These are phyloP conservation scores for Podila minutissima DNA, from an alignment of 192 early-diverging fungal genomes.

Conservation along the genomic window DNA sequence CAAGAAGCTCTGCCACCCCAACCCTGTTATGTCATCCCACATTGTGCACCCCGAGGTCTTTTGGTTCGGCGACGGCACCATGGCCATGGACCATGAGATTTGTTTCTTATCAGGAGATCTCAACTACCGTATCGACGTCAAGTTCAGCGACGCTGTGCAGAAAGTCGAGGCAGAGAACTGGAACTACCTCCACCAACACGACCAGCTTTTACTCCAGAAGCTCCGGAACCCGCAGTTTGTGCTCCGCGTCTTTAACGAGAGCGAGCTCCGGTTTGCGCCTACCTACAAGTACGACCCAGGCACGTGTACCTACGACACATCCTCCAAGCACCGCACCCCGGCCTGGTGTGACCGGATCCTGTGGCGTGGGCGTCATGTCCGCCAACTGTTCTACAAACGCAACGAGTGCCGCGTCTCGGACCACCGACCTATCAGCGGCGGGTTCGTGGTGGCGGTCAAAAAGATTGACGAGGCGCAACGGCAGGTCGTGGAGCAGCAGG, in stretches of 20 bases:
- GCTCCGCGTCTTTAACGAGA: conserved; percentile 81
- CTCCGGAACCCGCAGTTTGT: conserved; percentile 75
- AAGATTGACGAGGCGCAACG: conserved; percentile 63
- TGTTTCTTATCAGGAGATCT: conserved; percentile 92
- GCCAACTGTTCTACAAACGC: conserved; percentile 69
- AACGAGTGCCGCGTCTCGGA: conserved; percentile 81
- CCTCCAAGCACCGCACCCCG: conserved; percentile 93
- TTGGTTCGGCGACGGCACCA: conserved; percentile 89
- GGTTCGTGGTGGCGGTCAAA: conserved; percentile 72
- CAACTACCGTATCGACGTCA: conserved; percentile 90
- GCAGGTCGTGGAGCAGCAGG: conserved; percentile 54
- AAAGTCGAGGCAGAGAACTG: conserved; percentile 65
- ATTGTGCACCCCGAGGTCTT: conserved; percentile 63
- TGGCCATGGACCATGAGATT: conserved; percentile 80
- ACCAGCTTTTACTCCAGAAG: conserved; percentile 68
- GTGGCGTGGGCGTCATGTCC: conserved; percentile 58
- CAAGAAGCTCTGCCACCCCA: conserved; percentile 57
- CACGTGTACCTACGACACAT: conserved; percentile 87
- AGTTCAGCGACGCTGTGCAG: conserved; percentile 72
- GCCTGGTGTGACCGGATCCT: conserved; percentile 97
- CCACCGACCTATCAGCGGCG: conserved; percentile 85
- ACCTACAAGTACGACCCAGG: conserved; percentile 98
- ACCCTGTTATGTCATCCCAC: conserved; percentile 32
- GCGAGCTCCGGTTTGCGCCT: conserved; percentile 83
- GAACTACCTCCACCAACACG: conserved; percentile 64